Evolutionary conservation across 148 eudicot genomes (phyloP), one percentile per base, ranked within the genome.

Genomic region (Rhododendron ovatum): DNA sequence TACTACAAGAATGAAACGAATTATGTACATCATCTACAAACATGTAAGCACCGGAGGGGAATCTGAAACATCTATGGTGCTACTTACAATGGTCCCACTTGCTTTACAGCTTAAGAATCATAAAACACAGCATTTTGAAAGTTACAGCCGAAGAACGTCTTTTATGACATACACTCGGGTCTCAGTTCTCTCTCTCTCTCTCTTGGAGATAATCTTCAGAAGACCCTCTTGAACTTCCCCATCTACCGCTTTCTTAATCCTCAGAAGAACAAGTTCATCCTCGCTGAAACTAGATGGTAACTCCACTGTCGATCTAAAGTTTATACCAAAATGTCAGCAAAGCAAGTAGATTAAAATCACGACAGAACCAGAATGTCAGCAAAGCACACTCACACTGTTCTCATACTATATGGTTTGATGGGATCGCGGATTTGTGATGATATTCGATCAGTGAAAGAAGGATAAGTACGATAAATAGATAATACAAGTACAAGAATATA

Each of bases 261-360:
- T 87, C 85, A 18, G 98, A 95, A 78, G 97, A 93, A 92, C 93
- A 87, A 15, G 97, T 93, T 96, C 98, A 85, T 94, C 98, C 86
- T 95, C 98, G 22, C 98, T 93, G 83, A 92, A 93, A 87, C 96
- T 94, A 33, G 98, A 90, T 84, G 98, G 94, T 86, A 89, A 79
- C 83, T 94, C 94, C 37, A 78, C 69, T 43, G 87, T 88, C 41
- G 92, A 86, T 84, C 99, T 96, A 89, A 37, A 85, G 15, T 87
- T 59, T 37, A 61, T 39, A 88, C 50, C 45, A 77, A 5, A 12
- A 30, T 77, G 24, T 83, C 45, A 82, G 71, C 65, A 84, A 84
- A 35, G 41, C 12, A 57, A 59, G 43, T 9, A 39, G 30, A 83
- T 7, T 6, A 39, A 28, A 85, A 67, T 15, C 35, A 37, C 45